These are phyloP conservation scores for Yamadazyma kitorensis DNA, from an alignment of 805 yeast species.

Conservation along the genomic window DNA sequence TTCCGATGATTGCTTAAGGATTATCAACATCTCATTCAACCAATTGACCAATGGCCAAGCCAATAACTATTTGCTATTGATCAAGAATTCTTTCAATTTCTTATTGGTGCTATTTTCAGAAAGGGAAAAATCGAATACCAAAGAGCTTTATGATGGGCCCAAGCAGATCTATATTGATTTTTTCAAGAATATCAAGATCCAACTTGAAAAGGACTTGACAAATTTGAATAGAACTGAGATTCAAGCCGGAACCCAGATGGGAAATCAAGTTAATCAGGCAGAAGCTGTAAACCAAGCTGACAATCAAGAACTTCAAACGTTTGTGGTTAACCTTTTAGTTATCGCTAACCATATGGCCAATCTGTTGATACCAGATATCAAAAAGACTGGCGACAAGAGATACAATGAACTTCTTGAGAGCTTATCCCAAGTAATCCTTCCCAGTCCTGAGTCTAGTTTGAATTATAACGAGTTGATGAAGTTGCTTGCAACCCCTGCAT, in stretches of 20 bases:
- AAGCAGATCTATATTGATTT: background rate
- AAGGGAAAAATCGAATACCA: slow-evolving; percentile 7
- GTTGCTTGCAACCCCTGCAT: slow-evolving; percentile 8
- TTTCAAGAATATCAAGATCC: background rate
- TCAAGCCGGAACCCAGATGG: no score
- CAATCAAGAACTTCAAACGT: background rate
- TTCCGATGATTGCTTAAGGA: slow-evolving; percentile 11
- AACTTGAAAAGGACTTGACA: no score
- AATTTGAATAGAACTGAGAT: no score
- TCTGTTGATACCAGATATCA: slow-evolving; percentile 5
- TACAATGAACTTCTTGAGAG: background rate
- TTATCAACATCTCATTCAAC: slow-evolving; percentile 8
- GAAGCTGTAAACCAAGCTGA: no score
- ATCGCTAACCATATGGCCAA: slow-evolving; percentile 8
- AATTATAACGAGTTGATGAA: slow-evolving; percentile 14
- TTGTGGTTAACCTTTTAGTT: slow-evolving; percentile 7
- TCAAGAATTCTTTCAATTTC: slow-evolving; percentile 13
- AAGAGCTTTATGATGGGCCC: slow-evolving; percentile 7
- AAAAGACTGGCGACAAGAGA: background rate
- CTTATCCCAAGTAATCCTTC: slow-evolving; percentile 6
- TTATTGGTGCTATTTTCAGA: slow-evolving; percentile 11
- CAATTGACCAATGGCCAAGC: background rate
- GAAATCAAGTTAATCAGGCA: no score
- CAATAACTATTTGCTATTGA: slow-evolving; percentile 3
- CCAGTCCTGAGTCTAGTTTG: slow-evolving; percentile 4